These are phyloP conservation scores for Pseudoscleropodium purum DNA, from an alignment of 225 moss, liverwort and hornwort genomes.

Conservation along the genomic window DNA sequence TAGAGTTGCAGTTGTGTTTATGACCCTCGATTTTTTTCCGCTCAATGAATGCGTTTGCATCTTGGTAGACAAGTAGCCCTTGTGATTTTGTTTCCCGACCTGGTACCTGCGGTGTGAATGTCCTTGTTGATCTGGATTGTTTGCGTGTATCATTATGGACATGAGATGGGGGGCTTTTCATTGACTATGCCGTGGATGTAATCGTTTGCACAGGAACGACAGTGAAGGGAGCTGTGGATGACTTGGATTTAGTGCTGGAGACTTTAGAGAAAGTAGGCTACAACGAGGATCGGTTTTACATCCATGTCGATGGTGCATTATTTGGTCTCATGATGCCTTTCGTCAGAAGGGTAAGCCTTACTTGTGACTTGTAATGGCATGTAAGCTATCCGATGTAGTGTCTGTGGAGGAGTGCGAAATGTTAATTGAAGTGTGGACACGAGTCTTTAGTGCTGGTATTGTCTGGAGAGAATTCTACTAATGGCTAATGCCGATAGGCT, in stretches of 20 bases:
- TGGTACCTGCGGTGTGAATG: background rate
- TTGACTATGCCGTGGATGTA: background rate
- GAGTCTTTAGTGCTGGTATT: background rate
- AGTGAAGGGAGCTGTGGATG: constrained; percentile 92
- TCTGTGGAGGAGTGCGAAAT: background rate
- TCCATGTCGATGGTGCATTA: constrained; percentile 86
- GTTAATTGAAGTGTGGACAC: background rate
- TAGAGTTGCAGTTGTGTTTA: background rate
- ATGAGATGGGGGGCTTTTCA: background rate
- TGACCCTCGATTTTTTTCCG: background rate
- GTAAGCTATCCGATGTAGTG: background rate
- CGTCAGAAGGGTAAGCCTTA: constrained; percentile 34
- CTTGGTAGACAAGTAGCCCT: background rate
- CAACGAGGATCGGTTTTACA: constrained; percentile 71
- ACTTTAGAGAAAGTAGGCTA: constrained; percentile 57
- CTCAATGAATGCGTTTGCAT: background rate
- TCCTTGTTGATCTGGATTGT: background rate
- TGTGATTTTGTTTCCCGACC: background rate
- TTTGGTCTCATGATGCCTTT: constrained; percentile 66
- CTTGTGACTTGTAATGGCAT: background rate
- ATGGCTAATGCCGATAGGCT: background rate
- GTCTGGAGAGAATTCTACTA: background rate
- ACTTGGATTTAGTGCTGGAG: constrained; percentile 63
- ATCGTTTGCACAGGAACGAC: constrained; percentile 52
- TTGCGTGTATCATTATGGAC: background rate